phyloP scores from a whole-genome alignment of 768 basidiomycete genomes.

The Rhodotorula taiwanensis region DNA sequence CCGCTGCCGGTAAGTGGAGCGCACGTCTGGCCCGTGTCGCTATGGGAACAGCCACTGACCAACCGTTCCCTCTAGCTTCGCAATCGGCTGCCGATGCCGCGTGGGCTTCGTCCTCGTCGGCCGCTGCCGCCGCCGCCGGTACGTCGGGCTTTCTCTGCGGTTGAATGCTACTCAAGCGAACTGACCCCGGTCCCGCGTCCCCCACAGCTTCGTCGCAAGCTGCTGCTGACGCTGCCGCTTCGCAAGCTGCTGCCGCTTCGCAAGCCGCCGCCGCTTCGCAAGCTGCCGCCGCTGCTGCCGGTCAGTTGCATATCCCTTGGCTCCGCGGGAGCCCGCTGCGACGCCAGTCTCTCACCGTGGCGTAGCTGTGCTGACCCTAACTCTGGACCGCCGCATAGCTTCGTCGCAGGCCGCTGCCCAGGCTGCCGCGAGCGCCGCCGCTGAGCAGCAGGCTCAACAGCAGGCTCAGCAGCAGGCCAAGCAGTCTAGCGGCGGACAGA shows the following conservation, averaged over 20 bases:
- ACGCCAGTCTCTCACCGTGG: too few species aligned
- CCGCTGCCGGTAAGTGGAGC: too few species aligned
- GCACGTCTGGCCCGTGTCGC: too few species aligned
- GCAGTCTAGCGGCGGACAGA: not conserved
- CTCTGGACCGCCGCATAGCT: not conserved
- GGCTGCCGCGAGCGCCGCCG: constrained; percentile 2
- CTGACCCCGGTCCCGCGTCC: not conserved
- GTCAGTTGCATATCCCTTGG: not conserved
- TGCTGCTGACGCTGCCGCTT: too few species aligned
- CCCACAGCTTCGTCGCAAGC: not conserved
- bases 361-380: too few species aligned
- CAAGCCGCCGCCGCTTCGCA: not conserved
- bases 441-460: not conserved
- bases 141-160: not conserved
- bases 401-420: constrained; percentile 3
- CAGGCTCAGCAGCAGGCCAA: not conserved
- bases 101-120: not conserved
- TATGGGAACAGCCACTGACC: too few species aligned
- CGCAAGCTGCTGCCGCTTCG: too few species aligned
- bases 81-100: not conserved
- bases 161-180: too few species aligned
- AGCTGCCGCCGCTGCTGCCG: constrained; percentile 1
- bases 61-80: too few species aligned
- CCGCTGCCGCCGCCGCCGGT: not conserved
- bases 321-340: not conserved